Base-by-base conservation (phyloP, 495 filamentous ascomycete species). In the Letharia lupina region DNA sequence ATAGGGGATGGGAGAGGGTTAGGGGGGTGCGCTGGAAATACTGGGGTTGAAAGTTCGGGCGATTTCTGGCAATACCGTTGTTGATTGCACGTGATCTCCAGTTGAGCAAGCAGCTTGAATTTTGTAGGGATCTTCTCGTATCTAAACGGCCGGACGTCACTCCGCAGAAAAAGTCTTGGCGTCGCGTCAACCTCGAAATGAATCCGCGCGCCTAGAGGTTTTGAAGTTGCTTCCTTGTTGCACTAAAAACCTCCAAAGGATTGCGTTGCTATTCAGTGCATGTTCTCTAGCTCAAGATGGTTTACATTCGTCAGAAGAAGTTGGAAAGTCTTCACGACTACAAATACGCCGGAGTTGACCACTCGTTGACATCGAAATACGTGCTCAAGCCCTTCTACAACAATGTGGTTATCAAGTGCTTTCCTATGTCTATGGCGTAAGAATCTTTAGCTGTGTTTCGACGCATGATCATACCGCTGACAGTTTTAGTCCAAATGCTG, bases 381-480 rank as follows among this genome's bases (percentile, higher is more conserved):
- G 82, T 97, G 66, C 80, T 98, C 68, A 98, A 98, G 81, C 94
- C 94, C 31, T 98, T 97, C 78, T 98, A 98, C 80, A 96, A 85
- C 76, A 89, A 96, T 78, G 80, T 91, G 68, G 95, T 94, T 70
- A 96, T 98, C 78, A 83, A 91, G 61, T 89, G 86, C 76, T 97
- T 98, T 74, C 94, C 94, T 52, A 89, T 95, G 87, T 89, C 77
- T 73, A 98, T 98, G 94, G 94, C 94, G 80, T 85, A 85, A 62
- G 28, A 35, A 1, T 33, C 12, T 56, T 12, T 31, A 20, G 3
- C n/a, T 12, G 10, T 28, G 10, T 16, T 16, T 1, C 5, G 23
- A 4, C 0, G 0, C 16, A 33, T 35, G 52, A 57, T 3, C 33
- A 37, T 20, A 37, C 20, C 33, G 54, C 54, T 57, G 54, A 57